These are phyloP conservation scores for Neurospora sublineolata DNA, from an alignment of 495 filamentous ascomycete genomes.

Conservation along the genomic window DNA sequence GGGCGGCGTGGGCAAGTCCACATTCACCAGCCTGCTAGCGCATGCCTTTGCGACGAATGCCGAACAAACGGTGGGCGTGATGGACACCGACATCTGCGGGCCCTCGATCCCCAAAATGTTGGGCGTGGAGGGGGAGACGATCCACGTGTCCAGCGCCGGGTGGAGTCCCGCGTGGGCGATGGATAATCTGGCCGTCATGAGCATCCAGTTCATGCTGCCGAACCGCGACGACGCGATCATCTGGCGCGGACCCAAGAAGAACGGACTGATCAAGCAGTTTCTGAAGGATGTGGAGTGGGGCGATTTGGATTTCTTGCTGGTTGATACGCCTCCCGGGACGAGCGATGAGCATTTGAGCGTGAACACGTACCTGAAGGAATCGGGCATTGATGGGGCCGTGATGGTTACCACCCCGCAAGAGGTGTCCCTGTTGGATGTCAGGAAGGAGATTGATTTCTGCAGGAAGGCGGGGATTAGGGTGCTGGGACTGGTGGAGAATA, in stretches of 20 bases:
- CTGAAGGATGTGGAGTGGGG: conserved; percentile 97
- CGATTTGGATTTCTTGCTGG: conserved; percentile 79
- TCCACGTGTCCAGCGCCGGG: conserved; percentile 68
- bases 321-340: conserved; percentile 92
- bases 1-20: conserved; percentile 92
- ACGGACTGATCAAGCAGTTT: conserved; percentile 94
- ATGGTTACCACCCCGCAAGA: conserved; percentile 93
- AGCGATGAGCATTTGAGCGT: conserved; percentile 91
- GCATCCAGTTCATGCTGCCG: conserved; percentile 93
- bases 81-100: conserved; percentile 95
- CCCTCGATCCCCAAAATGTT: conserved; percentile 97
- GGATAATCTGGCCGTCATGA: conserved; percentile 90
- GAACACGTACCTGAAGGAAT: conserved; percentile 77
- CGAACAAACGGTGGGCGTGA: conserved; percentile 68
- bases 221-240: conserved; percentile 88
- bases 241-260: conserved; percentile 97
- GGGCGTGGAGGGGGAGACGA: conserved; percentile 84
- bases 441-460: conserved; percentile 96
- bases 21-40: conserved; percentile 75
- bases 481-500: conserved; percentile 90
- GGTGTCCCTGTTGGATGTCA: conserved; percentile 80
- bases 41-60: conserved; percentile 75
- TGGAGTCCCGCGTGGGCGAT: conserved; percentile 91
- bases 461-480: conserved; percentile 83
- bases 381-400: conserved; percentile 87